Conservation (phyloP, 148 eudicot genomes). For the Drosera capensis region DNA sequence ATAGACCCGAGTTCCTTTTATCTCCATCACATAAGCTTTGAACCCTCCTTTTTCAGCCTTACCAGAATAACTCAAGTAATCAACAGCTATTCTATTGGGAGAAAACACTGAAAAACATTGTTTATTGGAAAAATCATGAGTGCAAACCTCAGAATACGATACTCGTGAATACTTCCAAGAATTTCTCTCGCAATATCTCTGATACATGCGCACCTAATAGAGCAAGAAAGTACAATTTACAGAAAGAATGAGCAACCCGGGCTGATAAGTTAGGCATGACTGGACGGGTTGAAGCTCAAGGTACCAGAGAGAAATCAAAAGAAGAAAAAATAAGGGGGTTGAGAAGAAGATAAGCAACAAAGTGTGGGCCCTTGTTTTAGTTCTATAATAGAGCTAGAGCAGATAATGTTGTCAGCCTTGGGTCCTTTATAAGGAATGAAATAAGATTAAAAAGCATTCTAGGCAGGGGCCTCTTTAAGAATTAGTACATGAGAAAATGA, state of each 20-base stretch:
- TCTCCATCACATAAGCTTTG: constrained; percentile 90
- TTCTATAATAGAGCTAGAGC: too few relatives aligned
- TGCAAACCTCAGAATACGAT: constrained; percentile 78
- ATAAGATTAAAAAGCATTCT: too few relatives aligned
- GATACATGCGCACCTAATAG: constrained; percentile 84
- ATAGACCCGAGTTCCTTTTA: constrained; percentile 82
- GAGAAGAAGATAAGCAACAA: too few relatives aligned
- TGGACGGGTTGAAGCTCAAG: neutral
- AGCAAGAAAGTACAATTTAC: constrained; percentile 7
- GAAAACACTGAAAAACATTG: constrained; percentile 2
- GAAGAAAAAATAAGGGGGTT: too few relatives aligned
- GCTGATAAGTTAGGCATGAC: too few relatives aligned
- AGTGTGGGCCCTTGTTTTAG: too few relatives aligned
- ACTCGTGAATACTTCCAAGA: constrained; percentile 68
- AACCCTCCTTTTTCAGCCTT: constrained; percentile 90
- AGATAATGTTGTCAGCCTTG: too few relatives aligned
- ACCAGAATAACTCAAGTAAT: neutral
- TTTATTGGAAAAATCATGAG: neutral
- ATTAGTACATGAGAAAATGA: too few relatives aligned
- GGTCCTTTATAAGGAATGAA: too few relatives aligned
- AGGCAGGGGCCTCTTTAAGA: too few relatives aligned
- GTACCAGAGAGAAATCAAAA: too few relatives aligned
- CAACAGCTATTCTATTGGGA: neutral
- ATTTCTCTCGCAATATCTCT: constrained; percentile 71
- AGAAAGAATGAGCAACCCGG: neutral